Percentiles rank a stretch among this genome's conserved stretches.
phyloP scores from a whole-genome alignment of 306 rosid genomes.

The Cajanus cajan region DNA sequence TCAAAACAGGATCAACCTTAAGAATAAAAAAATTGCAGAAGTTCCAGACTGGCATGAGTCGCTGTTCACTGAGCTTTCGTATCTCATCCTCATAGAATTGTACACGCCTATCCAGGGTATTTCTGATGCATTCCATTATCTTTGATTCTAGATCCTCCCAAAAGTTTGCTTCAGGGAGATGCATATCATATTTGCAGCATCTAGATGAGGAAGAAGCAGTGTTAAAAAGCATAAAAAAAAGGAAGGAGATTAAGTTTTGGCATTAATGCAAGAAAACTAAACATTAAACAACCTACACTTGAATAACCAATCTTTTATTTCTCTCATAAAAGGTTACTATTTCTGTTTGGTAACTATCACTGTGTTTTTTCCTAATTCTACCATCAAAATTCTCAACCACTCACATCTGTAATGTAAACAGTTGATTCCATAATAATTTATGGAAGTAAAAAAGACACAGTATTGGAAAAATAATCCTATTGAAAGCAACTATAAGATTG shows the following conservation, averaged over 20 bases:
- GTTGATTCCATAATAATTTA: constrained; percentile 17
- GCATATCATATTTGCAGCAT: constrained; percentile 92
- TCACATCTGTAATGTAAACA: neutral
- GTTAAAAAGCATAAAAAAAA: constrained; percentile 26
- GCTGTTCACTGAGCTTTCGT: constrained; percentile 96
- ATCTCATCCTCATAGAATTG: constrained; percentile 98
- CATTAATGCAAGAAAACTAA: constrained; percentile 5
- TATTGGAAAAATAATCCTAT: neutral
- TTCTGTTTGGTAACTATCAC: constrained; percentile 1
- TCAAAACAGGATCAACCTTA: constrained; percentile 65
- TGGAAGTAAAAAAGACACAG: neutral
- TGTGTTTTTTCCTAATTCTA: constrained; percentile 13
- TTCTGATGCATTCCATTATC: constrained; percentile 85
- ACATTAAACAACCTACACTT: neutral
- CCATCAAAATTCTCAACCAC: constrained; percentile 16
- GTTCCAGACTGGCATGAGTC: constrained; percentile 98
- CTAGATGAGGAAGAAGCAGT: constrained; percentile 49
- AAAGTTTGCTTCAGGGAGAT: constrained; percentile 80
- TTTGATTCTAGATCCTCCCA: constrained; percentile 97
- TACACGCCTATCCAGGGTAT: constrained; percentile 94
- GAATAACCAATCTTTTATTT: constrained; percentile 9
- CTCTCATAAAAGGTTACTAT: neutral
- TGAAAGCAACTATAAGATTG: constrained; percentile 16
- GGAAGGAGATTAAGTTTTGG: constrained; percentile 24
- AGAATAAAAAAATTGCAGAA: constrained; percentile 95